These are phyloP conservation scores for Fraxinus floribunda DNA, from an alignment of 305 asterid genomes.

Conservation along the genomic window DNA sequence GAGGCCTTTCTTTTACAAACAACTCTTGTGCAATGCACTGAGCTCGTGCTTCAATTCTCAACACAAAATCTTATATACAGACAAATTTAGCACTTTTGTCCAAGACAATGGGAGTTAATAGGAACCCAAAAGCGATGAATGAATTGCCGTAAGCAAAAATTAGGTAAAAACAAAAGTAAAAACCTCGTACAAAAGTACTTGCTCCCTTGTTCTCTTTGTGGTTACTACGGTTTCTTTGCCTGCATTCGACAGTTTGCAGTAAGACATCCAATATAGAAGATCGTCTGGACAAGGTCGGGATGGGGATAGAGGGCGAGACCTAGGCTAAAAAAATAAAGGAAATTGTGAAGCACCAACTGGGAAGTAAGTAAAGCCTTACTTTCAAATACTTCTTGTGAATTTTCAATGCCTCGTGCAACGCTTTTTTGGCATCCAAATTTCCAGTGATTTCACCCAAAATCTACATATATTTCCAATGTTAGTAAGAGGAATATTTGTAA, in stretches of 20 bases:
- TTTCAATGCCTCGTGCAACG: constrained; percentile 67
- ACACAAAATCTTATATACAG: constrained; percentile 15
- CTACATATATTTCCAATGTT: constrained; percentile 36
- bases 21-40: background rate
- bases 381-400: constrained; percentile 85
- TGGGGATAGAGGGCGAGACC: background rate
- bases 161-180: background rate
- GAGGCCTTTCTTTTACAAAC: background rate
- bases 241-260: constrained; percentile 39
- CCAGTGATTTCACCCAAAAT: constrained; percentile 90
- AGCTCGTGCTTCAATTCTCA: background rate
- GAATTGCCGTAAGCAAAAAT: background rate
- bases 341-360: background rate
- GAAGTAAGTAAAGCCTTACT: constrained; percentile 45
- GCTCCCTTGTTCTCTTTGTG: constrained; percentile 5
- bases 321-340: background rate
- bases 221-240: constrained; percentile 51
- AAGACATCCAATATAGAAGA: constrained; percentile 18
- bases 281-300: background rate
- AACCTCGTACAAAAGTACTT: background rate
- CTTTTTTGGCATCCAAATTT: constrained; percentile 83
- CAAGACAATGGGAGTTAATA: background rate
- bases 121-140: background rate
- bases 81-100: background rate
- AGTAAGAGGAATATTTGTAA: constrained; percentile 1